Evolutionary conservation across 305 asterid genomes (phyloP), one percentile per base, ranked within the genome.

Genomic region (Ilex paraguariensis): DNA sequence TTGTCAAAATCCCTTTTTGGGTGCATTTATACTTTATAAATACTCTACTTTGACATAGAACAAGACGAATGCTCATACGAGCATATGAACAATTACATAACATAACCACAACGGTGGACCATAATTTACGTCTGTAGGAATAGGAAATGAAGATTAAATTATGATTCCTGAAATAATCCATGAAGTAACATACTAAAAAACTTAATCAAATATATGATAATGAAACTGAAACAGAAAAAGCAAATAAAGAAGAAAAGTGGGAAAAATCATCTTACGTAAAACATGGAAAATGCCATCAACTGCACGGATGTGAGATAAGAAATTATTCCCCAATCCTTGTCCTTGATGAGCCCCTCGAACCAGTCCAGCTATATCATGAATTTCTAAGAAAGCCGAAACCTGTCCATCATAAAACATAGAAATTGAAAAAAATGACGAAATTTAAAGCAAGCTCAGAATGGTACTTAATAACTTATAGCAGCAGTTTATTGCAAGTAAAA

Each of bases 281-380:
- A 93, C 98, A 42, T 93, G 98, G 75, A 93, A 93, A 74, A 93
- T 93, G 73, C 99, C 96, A 83, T 93, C 99, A 72, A 93, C 99
- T 5, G 99, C 99, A 54, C 97, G 95, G 63, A 93, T 93, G 80
- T 93, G 99, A 54, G 96, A 90, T 67, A 93, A 82, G 80, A 93
- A 93, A 73, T 79, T 93, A 82, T 93, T 93, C 58, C 99, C 99
- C 61, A 93, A 70, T 75, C 99, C 99, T 74, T 90, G 96, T 39
- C 99, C 99, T 78, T 88, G 80, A 70, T 90, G 97, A 75, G 97
- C 99, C 63, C 99, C 99, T 63, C 95, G 87, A 70, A 93, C 99
- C 66, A 93, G 84, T 64, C 99, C 99, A 68, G 99, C 99, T 33
- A 93, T 93, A 73, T 90, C 99, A 70, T 93, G 99, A 78, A 90